phyloP scores from a whole-genome alignment of 2,329 filamentous ascomycete species.

The Daldinia sp. region DNA sequence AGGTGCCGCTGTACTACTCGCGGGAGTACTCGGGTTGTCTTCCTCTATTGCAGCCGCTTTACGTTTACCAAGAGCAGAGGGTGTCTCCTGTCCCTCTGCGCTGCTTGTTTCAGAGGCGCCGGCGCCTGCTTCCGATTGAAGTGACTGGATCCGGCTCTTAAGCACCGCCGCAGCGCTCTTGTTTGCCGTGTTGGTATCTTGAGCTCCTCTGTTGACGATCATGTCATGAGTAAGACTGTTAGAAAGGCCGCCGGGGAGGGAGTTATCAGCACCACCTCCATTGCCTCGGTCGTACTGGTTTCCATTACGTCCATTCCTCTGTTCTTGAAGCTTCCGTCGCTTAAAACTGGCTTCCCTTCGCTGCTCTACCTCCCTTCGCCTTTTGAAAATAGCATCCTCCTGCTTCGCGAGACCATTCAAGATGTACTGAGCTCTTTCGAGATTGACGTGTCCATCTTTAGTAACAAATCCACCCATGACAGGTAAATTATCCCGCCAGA shows the following conservation, averaged over 20 bases:
- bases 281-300: slow-evolving; percentile 50
- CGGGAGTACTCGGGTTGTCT: slow-evolving; percentile 68
- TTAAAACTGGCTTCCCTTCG: slow-evolving; percentile 83
- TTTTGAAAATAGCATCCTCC: slow-evolving; percentile 92
- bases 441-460: slow-evolving; percentile 91
- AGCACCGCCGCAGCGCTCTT: slow-evolving; percentile 93
- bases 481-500: slow-evolving; percentile 94
- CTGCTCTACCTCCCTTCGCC: slow-evolving; percentile 87
- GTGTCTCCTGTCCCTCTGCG: slow-evolving; percentile 53
- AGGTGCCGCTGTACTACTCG: slow-evolving; percentile 66
- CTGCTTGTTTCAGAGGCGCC: slow-evolving; percentile 35
- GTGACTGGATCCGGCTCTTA: slow-evolving; percentile 78
- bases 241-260: slow-evolving; percentile 65
- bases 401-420: slow-evolving; percentile 89
- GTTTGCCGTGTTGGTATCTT: slow-evolving; percentile 83
- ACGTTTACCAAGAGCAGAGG: slow-evolving; percentile 76
- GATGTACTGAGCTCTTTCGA: slow-evolving; percentile 88
- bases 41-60: slow-evolving; percentile 79
- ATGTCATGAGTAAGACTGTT: slow-evolving; percentile 84
- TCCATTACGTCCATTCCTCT: slow-evolving; percentile 50
- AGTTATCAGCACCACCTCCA: slow-evolving; percentile 43
- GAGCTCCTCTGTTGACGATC: slow-evolving; percentile 78
- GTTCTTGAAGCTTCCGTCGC: slow-evolving; percentile 78
- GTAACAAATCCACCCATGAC: slow-evolving; percentile 96
- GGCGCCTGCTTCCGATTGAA: slow-evolving; percentile 45